Conservation (phyloP, 164 flowering plant species). For the Vitis rupestris region DNA sequence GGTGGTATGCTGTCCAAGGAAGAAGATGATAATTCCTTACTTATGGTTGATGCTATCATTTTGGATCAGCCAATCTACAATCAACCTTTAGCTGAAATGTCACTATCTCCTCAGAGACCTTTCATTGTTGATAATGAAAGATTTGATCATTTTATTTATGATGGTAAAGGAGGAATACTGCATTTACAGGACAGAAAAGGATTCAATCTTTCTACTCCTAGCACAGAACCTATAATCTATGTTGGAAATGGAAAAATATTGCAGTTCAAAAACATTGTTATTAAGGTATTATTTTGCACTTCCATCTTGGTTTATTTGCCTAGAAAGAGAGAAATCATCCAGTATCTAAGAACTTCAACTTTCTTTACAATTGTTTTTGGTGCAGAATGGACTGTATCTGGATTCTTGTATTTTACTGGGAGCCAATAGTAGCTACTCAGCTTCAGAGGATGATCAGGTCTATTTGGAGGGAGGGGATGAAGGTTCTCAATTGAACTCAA, state of each 20-base stretch:
- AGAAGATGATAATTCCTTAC: slow-evolving; percentile 46
- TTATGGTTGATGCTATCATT: slow-evolving; percentile 55
- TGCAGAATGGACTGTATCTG: slow-evolving; percentile 76
- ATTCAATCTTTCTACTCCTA: slow-evolving; percentile 42
- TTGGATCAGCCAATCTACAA: slow-evolving; percentile 57
- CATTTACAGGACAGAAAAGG: slow-evolving; percentile 69
- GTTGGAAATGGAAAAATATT: slow-evolving; percentile 81
- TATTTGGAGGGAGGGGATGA: slow-evolving; percentile 43
- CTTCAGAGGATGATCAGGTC: slow-evolving; percentile 63
- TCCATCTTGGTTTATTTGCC: background rate
- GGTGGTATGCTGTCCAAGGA: slow-evolving; percentile 52
- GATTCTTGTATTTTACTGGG: slow-evolving; percentile 87
- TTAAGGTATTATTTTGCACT: slow-evolving; percentile 51
- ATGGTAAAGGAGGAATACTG: slow-evolving; percentile 81
- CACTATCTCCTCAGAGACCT: slow-evolving; percentile 75
- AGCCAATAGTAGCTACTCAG: slow-evolving; percentile 80
- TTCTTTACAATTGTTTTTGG: slow-evolving; percentile 3
- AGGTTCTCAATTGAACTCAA: slow-evolving; percentile 19
- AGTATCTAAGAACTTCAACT: background rate
- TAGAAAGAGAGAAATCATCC: too few species aligned
- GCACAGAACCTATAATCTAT: slow-evolving; percentile 67
- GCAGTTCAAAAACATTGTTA: slow-evolving; percentile 74
- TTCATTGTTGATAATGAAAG: slow-evolving; percentile 81
- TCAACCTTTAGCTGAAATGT: slow-evolving; percentile 60
- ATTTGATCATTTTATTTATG: slow-evolving; percentile 70